phyloP scores from a whole-genome alignment of 352 stramenopile genomes.

The Globisporangium radiosum region DNA sequence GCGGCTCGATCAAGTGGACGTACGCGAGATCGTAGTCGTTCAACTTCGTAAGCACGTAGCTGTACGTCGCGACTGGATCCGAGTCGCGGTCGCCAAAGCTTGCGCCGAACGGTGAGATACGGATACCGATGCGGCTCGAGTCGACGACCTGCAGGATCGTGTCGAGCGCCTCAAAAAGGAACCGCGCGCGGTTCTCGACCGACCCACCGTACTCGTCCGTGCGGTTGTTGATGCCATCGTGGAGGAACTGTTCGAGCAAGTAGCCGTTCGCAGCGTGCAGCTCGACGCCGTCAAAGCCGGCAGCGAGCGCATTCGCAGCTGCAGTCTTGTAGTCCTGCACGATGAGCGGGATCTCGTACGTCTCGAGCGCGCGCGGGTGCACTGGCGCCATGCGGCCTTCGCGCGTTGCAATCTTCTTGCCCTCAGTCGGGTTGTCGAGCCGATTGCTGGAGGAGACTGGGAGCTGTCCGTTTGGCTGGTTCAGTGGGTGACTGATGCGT shows the following conservation, averaged over 20 bases:
- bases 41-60: conserved; percentile 41
- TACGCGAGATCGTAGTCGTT: conserved; percentile 58
- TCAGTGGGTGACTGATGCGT: conserved; percentile 35
- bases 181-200: conserved; percentile 76
- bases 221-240: conserved; percentile 74
- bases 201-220: conserved; percentile 84
- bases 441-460: conserved; percentile 25
- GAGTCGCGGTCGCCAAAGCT: conserved; percentile 45
- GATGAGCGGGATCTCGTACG: conserved; percentile 55
- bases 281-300: conserved; percentile 89
- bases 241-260: conserved; percentile 89
- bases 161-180: conserved; percentile 75
- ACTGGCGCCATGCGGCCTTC: conserved; percentile 19
- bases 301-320: conserved; percentile 55
- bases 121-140: conserved; percentile 34
- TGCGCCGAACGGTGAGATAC: conserved; percentile 35
- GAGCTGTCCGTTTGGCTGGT: conserved; percentile 26
- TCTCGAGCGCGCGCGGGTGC: conserved; percentile 40
- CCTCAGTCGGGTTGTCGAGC: conserved; percentile 6
- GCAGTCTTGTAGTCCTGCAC: conserved; percentile 61
- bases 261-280: conserved; percentile 90
- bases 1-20: conserved; percentile 52
- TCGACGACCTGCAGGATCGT: conserved; percentile 31
- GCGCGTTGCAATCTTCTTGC: conserved; percentile 14
- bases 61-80: conserved; percentile 41